Percentiles rank a stretch among this genome's conserved stretches.
Evolutionary conservation across 768 basidiomycete species (phyloP).

Genomic region (Grammothele lineata): DNA sequence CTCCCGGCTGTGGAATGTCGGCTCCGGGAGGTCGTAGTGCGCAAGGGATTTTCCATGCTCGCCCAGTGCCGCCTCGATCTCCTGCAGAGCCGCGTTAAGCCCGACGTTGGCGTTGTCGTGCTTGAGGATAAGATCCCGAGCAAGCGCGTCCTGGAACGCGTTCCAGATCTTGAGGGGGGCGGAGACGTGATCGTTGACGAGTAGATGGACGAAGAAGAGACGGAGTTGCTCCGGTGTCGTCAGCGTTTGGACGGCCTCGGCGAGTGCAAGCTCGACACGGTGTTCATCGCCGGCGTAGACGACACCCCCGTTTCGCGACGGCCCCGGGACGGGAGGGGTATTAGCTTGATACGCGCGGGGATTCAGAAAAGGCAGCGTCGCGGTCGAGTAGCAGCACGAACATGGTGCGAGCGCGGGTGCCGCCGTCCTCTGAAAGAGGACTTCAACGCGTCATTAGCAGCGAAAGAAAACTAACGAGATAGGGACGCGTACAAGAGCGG

Average conservation of each 20-base stretch:
- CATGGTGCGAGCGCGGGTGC: no score
- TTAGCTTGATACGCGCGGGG: neutral
- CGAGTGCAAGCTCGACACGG: conserved; percentile 28
- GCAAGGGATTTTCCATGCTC: conserved; percentile 25
- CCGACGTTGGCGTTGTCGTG: conserved; percentile 18
- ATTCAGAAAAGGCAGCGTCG: neutral
- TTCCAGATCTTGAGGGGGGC: conserved; percentile 26
- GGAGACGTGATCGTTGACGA: conserved; percentile 30
- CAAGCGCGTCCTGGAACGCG: conserved; percentile 19
- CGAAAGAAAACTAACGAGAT: no score
- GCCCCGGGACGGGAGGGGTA: conserved; percentile 23
- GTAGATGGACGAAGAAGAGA: conserved; percentile 35
- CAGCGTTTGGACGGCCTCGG: conserved; percentile 30
- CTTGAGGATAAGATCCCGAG: conserved; percentile 20
- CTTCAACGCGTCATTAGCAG: no score
- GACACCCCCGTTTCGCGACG: conserved; percentile 20
- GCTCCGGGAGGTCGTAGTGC: conserved; percentile 29
- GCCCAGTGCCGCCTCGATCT: conserved; percentile 19
- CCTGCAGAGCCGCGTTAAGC: conserved; percentile 21
- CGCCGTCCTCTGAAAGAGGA: no score
- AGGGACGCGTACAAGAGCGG: no score
- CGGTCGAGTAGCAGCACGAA: no score
- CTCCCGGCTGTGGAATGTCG: conserved; percentile 20
- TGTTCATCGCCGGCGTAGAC: conserved; percentile 11
- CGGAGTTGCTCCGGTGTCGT: conserved; percentile 34